These are phyloP conservation scores for Boletus pseudo-olivaceus DNA, from an alignment of 768 basidiomycete genomes.

Conservation along the genomic window DNA sequence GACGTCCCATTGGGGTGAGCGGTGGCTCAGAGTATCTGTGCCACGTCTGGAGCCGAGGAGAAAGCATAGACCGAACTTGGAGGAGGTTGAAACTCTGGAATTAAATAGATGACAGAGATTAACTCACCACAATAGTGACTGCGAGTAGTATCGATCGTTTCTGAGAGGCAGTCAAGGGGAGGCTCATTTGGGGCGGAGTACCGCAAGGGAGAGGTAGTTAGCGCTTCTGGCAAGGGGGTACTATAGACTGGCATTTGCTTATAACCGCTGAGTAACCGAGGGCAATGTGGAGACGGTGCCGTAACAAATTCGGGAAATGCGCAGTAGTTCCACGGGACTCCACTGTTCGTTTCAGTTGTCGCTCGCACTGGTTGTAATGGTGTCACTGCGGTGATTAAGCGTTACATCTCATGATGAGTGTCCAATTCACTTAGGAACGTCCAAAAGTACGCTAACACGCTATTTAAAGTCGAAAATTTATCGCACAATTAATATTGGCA, in stretches of 20 bases:
- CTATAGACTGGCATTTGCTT: not conserved
- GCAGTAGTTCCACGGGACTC: not conserved
- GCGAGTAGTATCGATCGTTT: constrained; percentile 30
- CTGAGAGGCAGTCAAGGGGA: constrained; percentile 28
- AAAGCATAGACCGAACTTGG: constrained; percentile 21
- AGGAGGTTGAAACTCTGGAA: not conserved
- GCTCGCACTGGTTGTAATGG: too few species aligned
- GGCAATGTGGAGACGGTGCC: not conserved
- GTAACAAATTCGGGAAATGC: not conserved
- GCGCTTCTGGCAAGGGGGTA: not conserved
- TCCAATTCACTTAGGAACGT: too few species aligned
- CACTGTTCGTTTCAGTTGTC: too few species aligned
- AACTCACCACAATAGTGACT: constrained; percentile 24
- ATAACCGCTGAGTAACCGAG: not conserved
- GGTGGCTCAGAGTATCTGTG: not conserved
- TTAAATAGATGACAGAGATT: too few species aligned
- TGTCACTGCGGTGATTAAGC: not conserved
- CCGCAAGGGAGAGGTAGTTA: not conserved
- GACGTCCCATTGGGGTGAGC: constrained; percentile 1
- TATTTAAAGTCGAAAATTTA: not conserved
- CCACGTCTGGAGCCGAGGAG: constrained; percentile 14
- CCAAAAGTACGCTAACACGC: not conserved
- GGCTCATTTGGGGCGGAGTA: constrained; percentile 10
- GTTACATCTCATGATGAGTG: not conserved
- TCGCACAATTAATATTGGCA: not conserved